phyloP scores from a whole-genome alignment of 441 rosid species.

The Erysimum cheiri region DNA sequence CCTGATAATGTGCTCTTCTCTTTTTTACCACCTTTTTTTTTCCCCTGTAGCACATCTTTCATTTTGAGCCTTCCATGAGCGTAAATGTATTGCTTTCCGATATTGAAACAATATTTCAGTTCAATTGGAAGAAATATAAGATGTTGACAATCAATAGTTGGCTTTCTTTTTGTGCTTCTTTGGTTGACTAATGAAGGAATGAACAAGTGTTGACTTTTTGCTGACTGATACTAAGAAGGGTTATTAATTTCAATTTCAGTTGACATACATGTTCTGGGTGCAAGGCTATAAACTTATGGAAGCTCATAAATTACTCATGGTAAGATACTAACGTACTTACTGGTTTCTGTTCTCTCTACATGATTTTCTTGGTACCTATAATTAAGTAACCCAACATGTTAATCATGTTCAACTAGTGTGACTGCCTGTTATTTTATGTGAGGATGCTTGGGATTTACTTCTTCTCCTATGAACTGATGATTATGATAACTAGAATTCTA shows the following conservation, averaged over 20 bases:
- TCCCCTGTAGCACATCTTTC: neutral
- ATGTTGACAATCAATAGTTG: neutral
- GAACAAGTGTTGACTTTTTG: constrained; percentile 13
- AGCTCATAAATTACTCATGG: constrained; percentile 76
- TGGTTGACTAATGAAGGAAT: constrained; percentile 21
- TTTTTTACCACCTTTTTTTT: neutral
- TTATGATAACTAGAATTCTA: constrained; percentile 1
- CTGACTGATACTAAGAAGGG: constrained; percentile 16
- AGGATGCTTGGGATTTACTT: neutral
- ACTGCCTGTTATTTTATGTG: constrained; percentile 12
- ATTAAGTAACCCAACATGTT: neutral
- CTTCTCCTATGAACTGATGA: neutral
- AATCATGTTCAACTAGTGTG: neutral
- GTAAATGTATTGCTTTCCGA: constrained; percentile 5
- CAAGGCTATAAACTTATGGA: constrained; percentile 83
- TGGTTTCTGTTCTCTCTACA: constrained; percentile 9
- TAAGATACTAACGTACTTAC: constrained; percentile 47
- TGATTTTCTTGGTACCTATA: constrained; percentile 5
- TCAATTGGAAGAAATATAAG: neutral
- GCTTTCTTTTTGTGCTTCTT: constrained; percentile 6
- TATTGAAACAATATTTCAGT: constrained; percentile 1
- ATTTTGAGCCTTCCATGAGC: neutral
- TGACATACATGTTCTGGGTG: constrained; percentile 97
- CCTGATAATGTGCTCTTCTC: constrained; percentile 8
- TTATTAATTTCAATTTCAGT: constrained; percentile 52